These are phyloP conservation scores for Flaveria sonorensis DNA, from an alignment of 129 eudicot species.

Conservation along the genomic window DNA sequence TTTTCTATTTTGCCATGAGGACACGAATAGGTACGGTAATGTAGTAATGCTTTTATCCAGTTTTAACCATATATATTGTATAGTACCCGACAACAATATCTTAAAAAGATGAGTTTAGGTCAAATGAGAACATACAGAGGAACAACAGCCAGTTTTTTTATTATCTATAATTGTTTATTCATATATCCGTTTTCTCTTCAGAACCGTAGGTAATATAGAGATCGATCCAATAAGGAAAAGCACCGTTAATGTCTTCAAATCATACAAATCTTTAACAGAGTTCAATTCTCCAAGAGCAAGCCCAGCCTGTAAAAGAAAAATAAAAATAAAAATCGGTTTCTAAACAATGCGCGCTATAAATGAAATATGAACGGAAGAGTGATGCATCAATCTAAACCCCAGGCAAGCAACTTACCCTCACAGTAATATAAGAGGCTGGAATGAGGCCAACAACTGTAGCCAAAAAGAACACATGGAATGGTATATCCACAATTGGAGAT, in stretches of 20 bases:
- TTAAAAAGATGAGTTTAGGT: slow-evolving; percentile 6
- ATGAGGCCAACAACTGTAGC: slow-evolving; percentile 91
- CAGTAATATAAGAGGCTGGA: slow-evolving; percentile 91
- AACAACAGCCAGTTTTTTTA: background rate
- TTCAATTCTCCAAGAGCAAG: slow-evolving; percentile 94
- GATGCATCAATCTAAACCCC: no score
- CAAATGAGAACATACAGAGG: slow-evolving; percentile 10
- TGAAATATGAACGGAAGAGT: no score
- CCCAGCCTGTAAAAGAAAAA: slow-evolving; percentile 67
- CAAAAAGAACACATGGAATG: slow-evolving; percentile 81
- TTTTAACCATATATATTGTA: slow-evolving; percentile 5
- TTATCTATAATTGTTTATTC: slow-evolving; percentile 43
- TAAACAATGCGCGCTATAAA: background rate
- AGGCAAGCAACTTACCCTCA: slow-evolving; percentile 57
- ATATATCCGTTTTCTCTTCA: slow-evolving; percentile 82
- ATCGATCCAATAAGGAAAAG: slow-evolving; percentile 82
- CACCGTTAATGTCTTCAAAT: slow-evolving; percentile 73
- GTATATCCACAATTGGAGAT: slow-evolving; percentile 92
- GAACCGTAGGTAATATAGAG: slow-evolving; percentile 70
- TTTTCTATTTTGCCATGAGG: background rate
- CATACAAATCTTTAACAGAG: slow-evolving; percentile 87
- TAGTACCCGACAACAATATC: background rate
- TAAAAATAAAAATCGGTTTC: background rate
- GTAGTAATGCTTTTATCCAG: background rate
- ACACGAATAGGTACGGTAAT: background rate